phyloP scores from a whole-genome alignment of 805 yeast species.

The Metschnikowia kunwiensis region DNA sequence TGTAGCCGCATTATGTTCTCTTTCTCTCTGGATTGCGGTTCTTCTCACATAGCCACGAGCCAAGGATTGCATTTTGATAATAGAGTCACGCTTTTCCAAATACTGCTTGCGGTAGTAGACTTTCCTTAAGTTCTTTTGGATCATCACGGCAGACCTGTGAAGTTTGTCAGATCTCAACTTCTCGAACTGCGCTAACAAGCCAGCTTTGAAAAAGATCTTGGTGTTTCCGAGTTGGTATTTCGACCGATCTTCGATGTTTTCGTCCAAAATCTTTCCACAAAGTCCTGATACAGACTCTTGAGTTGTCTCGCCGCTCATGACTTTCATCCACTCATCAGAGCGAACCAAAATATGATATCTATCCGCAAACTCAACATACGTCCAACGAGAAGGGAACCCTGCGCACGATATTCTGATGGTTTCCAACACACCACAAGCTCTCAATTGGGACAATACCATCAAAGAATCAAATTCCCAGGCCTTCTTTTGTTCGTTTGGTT shows the following conservation, averaged over 20 bases:
- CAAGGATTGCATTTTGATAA: slow-evolving; percentile 56
- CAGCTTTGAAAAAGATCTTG: slow-evolving; percentile 93
- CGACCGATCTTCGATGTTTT: slow-evolving; percentile 58
- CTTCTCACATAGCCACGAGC: slow-evolving; percentile 65
- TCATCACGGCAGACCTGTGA: slow-evolving; percentile 70
- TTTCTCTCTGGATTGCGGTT: slow-evolving; percentile 49
- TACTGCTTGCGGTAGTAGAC: slow-evolving; percentile 60
- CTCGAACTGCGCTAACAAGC: slow-evolving; percentile 90
- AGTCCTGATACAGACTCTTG: slow-evolving; percentile 58
- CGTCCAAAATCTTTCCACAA: slow-evolving; percentile 63
- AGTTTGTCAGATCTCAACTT: slow-evolving; percentile 78
- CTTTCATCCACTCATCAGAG: slow-evolving; percentile 64
- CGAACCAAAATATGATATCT: slow-evolving; percentile 82
- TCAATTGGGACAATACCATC: slow-evolving; percentile 90
- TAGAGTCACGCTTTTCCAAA: slow-evolving; percentile 50
- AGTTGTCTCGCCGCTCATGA: slow-evolving; percentile 49
- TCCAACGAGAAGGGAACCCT: slow-evolving; percentile 96
- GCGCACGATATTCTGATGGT: slow-evolving; percentile 96
- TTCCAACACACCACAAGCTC: slow-evolving; percentile 98
- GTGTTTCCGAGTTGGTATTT: slow-evolving; percentile 90
- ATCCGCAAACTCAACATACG: slow-evolving; percentile 87
- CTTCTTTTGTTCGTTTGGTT: slow-evolving; percentile 89
- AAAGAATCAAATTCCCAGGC: slow-evolving; percentile 96
- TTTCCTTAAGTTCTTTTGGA: slow-evolving; percentile 80
- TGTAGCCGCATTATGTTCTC: slow-evolving; percentile 60